Percentiles rank a stretch among this genome's conserved stretches.
These are phyloP conservation scores for Geranium brycei DNA, from an alignment of 345 rosid genomes.

Conservation along the genomic window DNA sequence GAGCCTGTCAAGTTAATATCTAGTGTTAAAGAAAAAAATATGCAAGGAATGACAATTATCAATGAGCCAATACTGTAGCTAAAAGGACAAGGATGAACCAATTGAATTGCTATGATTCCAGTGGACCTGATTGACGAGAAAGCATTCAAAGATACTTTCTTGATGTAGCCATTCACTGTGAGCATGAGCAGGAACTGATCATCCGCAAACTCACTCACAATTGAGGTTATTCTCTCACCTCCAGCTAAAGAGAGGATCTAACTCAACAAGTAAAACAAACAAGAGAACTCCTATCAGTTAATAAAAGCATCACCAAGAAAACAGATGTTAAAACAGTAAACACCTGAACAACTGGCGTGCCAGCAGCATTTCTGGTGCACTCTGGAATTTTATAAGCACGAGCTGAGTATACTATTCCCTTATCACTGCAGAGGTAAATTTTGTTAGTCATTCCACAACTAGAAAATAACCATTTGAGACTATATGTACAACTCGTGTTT, in stretches of 20 bases:
- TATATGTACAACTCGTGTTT: no score
- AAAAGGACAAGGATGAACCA: slow-evolving; percentile 41
- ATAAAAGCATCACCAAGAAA: background rate
- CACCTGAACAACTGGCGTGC: slow-evolving; percentile 89
- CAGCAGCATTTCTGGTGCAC: slow-evolving; percentile 80
- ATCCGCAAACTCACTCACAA: slow-evolving; percentile 66
- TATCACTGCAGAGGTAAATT: slow-evolving; percentile 43
- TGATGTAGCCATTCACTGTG: slow-evolving; percentile 88
- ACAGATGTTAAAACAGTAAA: slow-evolving; percentile 5
- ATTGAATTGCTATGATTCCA: slow-evolving; percentile 89
- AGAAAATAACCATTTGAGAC: background rate
- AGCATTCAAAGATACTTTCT: slow-evolving; percentile 70
- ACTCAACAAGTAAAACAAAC: slow-evolving; percentile 12
- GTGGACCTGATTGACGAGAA: slow-evolving; percentile 89
- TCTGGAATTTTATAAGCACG: slow-evolving; percentile 95
- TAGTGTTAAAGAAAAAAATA: no score
- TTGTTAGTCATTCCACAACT: background rate
- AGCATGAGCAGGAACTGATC: slow-evolving; percentile 88
- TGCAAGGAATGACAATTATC: background rate
- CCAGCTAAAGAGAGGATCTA: slow-evolving; percentile 80
- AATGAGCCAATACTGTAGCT: slow-evolving; percentile 1
- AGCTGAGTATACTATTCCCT: slow-evolving; percentile 81
- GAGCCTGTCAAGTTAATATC: slow-evolving; percentile 43
- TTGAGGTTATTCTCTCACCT: slow-evolving; percentile 94
- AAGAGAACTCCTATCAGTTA: slow-evolving; percentile 8